Percentiles rank a stretch among this genome's conserved stretches.
Conservation (phyloP, 805 yeast genomes). For the Lipomyces spencermartinsiae region DNA sequence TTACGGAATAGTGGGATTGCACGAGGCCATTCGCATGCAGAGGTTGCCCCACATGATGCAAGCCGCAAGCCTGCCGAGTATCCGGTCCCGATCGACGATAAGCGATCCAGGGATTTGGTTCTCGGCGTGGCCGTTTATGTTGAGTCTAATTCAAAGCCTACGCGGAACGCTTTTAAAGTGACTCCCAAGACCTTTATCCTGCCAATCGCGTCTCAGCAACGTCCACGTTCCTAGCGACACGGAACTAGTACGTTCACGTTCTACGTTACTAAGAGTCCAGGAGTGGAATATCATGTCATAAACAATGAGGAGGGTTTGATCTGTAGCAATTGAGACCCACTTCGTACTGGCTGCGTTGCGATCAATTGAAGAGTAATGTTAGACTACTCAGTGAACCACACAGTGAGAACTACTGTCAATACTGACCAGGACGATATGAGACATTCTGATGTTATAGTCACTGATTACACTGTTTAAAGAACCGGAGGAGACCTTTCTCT, state of each 20-base stretch:
- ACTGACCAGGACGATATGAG: neutral
- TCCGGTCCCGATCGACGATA: neutral
- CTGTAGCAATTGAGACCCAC: too few species aligned
- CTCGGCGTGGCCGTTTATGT: neutral
- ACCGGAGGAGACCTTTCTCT: neutral
- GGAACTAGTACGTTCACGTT: neutral
- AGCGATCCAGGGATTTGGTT: constrained; percentile 1
- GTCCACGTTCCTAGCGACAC: constrained; percentile 1
- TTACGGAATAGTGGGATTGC: too few species aligned
- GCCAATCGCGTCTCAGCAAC: constrained; percentile 5
- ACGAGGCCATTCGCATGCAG: too few species aligned
- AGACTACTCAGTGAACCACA: neutral
- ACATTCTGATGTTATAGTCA: too few species aligned
- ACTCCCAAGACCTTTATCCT: neutral
- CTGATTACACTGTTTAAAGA: too few species aligned
- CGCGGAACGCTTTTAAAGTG: neutral
- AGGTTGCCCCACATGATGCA: too few species aligned
- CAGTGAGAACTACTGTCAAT: neutral
- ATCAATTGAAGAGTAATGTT: too few species aligned
- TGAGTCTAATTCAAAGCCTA: neutral
- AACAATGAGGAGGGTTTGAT: too few species aligned
- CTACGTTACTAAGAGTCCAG: neutral
- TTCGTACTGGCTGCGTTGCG: too few species aligned
- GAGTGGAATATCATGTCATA: neutral
- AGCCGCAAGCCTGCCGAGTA: neutral